Evolutionary conservation across 192 early-diverging fungal genomes (phyloP).

Genomic region (Podila horticola): DNA sequence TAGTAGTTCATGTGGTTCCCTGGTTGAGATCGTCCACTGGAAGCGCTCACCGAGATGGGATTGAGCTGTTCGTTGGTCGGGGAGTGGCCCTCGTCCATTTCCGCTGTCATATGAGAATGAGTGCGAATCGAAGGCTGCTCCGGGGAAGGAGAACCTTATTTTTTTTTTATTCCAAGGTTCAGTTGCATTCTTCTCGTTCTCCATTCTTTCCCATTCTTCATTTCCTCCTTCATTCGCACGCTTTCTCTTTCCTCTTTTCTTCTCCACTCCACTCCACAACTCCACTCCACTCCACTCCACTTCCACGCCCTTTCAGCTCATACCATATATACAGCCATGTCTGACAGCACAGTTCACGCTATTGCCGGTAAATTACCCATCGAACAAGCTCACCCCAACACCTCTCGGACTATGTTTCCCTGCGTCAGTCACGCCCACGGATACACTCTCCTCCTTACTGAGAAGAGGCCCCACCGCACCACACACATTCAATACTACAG

Average conservation of each 20-base stretch:
- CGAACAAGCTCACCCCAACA: background rate
- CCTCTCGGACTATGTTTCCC: too few relatives aligned
- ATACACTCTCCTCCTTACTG: too few relatives aligned
- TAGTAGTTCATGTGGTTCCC: too few relatives aligned
- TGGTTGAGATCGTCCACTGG: background rate
- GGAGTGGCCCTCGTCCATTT: too few relatives aligned
- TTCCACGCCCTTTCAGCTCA: background rate
- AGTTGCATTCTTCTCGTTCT: background rate
- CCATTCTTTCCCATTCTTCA: conserved; percentile 22
- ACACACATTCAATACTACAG: too few relatives aligned
- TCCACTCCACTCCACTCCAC: background rate
- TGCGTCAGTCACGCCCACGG: too few relatives aligned
- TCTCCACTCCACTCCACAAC: conserved; percentile 7
- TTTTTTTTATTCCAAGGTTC: background rate
- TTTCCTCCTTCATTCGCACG: conserved; percentile 17
- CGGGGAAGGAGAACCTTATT: background rate
- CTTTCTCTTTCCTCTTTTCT: background rate
- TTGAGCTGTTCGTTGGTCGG: background rate
- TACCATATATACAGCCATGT: conserved; percentile 48
- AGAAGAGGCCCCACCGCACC: too few relatives aligned
- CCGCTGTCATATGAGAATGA: conserved; percentile 1
- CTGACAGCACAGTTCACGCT: conserved; percentile 70
- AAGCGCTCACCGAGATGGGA: background rate
- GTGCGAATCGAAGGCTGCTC: background rate
- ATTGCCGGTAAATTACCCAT: conserved; percentile 59